Evolutionary conservation across 2,329 filamentous ascomycete species (phyloP), one percentile per base, ranked within the genome.

Genomic region (Talaromyces sp.): DNA sequence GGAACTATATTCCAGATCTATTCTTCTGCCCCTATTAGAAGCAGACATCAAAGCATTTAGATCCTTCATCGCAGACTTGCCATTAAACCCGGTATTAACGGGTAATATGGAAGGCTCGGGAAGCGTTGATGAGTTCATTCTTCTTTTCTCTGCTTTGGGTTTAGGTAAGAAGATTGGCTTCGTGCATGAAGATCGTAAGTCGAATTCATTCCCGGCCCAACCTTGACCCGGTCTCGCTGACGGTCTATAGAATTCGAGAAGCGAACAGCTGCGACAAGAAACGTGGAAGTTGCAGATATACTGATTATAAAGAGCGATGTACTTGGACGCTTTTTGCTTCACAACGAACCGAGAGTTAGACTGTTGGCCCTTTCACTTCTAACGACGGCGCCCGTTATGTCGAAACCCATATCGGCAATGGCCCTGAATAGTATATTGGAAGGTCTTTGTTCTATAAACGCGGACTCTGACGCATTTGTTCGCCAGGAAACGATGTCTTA

Each of bases 391-490:
- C 87, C 88, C 10, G 87, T 90, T 2, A 89, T 89, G 0, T 92
- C 90, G 3, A 87, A 87, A 61, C 90, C 92, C 0, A 88, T 96
- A 61, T 89, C 89, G 0, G 71, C 78, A 0, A 82, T 80, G 10
- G 84, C 89, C 0, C 81, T 97, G 2, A 75, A 79, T 3, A 83
- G 90, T 13, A 80, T 98, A 2, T 83, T 83, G 62, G 82, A 80
- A 39, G 87, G 91, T 66, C 78, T 98, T 3, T 83, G 86, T 1
- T 85, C 89, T 16, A 87, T 94, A 68, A 90, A 96, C 73, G 87
- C 92, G 3, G 93, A 97, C 68, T 88, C 91, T 0, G 93, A 97
- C 73, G 89, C 94, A 6, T 92, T 94, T 71, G 90, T 93, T 69
- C 87, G 95, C 64, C 90, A 93, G 65, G 92, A 96, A 70, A 83